These are phyloP conservation scores for Mortierella sp. DNA, from an alignment of 371 early-diverging fungal genomes.

Conservation along the genomic window DNA sequence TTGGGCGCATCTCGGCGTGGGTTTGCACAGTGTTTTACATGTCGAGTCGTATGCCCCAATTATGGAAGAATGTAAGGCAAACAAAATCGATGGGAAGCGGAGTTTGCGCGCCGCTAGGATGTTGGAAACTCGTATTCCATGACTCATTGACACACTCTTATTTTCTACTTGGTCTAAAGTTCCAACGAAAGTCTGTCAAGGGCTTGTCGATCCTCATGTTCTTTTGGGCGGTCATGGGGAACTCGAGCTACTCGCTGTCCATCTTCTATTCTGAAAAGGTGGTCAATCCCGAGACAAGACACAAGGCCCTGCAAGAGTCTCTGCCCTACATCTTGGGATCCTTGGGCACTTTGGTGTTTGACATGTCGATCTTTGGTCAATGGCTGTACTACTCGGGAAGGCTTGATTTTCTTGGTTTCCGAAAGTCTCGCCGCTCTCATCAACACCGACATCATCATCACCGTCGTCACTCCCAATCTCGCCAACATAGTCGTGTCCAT, in stretches of 20 bases:
- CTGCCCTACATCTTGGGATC: constrained; percentile 78
- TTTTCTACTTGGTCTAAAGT: constrained; percentile 10
- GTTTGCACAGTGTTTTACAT: constrained; percentile 75
- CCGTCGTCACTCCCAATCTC: neutral
- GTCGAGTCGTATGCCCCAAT: constrained; percentile 75
- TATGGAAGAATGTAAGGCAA: constrained; percentile 63
- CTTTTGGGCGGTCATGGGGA: constrained; percentile 77
- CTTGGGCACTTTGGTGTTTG: constrained; percentile 73
- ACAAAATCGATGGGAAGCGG: no score
- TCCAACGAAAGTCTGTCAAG: constrained; percentile 66
- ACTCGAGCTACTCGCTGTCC: constrained; percentile 73
- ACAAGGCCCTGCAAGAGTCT: constrained; percentile 57
- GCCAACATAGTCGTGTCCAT: constrained; percentile 5
- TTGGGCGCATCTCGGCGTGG: constrained; percentile 77
- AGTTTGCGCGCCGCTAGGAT: no score
- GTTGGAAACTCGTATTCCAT: no score
- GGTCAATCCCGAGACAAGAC: constrained; percentile 60
- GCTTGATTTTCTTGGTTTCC: constrained; percentile 11
- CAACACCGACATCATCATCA: constrained; percentile 26
- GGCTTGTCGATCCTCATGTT: constrained; percentile 78
- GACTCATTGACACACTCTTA: neutral
- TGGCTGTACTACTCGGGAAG: constrained; percentile 55
- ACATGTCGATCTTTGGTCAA: constrained; percentile 71
- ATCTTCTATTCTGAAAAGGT: constrained; percentile 59
- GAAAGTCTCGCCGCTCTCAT: constrained; percentile 3